Conservation (phyloP, 176 grass and related monocot species). For the Bonia amplexicaulis region DNA sequence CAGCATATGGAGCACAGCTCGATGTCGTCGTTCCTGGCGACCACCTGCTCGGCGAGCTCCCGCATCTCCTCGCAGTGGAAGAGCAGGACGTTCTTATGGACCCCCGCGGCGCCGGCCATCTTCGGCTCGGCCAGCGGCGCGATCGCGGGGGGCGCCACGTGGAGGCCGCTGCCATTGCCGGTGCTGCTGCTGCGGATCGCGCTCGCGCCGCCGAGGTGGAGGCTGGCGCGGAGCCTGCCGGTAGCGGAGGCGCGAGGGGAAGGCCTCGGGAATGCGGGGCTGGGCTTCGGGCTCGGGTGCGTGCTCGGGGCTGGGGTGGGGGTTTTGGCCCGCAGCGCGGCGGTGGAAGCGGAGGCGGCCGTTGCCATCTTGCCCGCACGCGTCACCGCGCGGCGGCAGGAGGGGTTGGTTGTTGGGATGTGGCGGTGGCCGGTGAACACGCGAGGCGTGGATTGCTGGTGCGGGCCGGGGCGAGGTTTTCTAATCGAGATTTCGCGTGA, state of each 20-base stretch:
- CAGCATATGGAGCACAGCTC: conserved; percentile 79
- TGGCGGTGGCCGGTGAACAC: not conserved
- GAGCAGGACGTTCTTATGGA: conserved; percentile 68
- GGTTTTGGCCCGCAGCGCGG: conserved; percentile 19
- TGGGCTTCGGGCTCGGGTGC: not conserved
- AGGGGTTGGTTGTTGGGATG: not conserved
- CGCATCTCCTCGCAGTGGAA: conserved; percentile 96
- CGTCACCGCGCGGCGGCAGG: not conserved
- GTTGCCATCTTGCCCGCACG: conserved; percentile 36
- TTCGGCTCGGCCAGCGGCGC: conserved; percentile 39
- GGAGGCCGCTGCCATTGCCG: conserved; percentile 34
- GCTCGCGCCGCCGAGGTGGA: conserved; percentile 44
- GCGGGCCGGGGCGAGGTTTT: not conserved
- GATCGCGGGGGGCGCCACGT: conserved; percentile 38
- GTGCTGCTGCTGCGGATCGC: not conserved
- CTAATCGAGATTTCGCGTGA: not conserved
- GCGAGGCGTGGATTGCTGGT: not conserved
- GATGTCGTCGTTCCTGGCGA: conserved; percentile 71
- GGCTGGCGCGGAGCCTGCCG: conserved; percentile 39
- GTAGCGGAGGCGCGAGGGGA: not conserved
- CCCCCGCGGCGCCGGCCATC: conserved; percentile 18
- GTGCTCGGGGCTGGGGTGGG: not conserved
- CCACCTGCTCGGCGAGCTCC: conserved; percentile 68
- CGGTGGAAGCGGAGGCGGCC: conserved; percentile 50
- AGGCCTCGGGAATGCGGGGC: conserved; percentile 35